Evolutionary conservation across 345 rosid genomes (phyloP).

Genomic region (Eutrema japonicum): DNA sequence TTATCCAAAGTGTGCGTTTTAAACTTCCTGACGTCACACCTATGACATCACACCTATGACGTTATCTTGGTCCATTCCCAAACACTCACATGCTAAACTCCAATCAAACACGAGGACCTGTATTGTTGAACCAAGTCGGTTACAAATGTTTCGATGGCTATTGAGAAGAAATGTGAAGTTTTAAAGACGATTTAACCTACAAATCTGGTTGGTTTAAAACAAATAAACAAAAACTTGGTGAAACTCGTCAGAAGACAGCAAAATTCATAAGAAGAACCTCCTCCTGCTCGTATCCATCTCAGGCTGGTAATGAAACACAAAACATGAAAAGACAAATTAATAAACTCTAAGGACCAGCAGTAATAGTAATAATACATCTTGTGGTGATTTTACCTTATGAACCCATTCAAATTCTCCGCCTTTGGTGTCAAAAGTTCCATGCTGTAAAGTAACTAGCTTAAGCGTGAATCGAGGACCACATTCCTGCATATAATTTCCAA

Average conservation of each 20-base stretch:
- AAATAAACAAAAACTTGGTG: slow-evolving; percentile 6
- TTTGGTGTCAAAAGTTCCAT: slow-evolving; percentile 87
- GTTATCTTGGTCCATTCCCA: background rate
- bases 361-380: slow-evolving; percentile 43
- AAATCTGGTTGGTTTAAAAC: background rate
- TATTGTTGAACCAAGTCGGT: background rate
- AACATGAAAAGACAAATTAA: background rate
- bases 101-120: background rate
- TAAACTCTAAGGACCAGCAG: background rate
- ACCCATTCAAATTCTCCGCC: slow-evolving; percentile 97
- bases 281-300: slow-evolving; percentile 97
- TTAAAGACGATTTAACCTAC: slow-evolving; percentile 14
- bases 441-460: slow-evolving; percentile 77
- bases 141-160: background rate
- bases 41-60: too few relatives aligned
- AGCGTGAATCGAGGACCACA: slow-evolving; percentile 92
- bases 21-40: too few relatives aligned
- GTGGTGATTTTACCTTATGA: slow-evolving; percentile 72
- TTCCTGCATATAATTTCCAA: slow-evolving; percentile 51
- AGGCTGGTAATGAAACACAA: slow-evolving; percentile 51
- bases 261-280: slow-evolving; percentile 79
- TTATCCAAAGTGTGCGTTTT: too few relatives aligned
- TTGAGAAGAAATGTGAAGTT: slow-evolving; percentile 3
- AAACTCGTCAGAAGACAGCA: background rate
- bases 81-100: too few relatives aligned